Conservation (phyloP, 2,329 filamentous ascomycete genomes). For the Scedosporium apiospermum region DNA sequence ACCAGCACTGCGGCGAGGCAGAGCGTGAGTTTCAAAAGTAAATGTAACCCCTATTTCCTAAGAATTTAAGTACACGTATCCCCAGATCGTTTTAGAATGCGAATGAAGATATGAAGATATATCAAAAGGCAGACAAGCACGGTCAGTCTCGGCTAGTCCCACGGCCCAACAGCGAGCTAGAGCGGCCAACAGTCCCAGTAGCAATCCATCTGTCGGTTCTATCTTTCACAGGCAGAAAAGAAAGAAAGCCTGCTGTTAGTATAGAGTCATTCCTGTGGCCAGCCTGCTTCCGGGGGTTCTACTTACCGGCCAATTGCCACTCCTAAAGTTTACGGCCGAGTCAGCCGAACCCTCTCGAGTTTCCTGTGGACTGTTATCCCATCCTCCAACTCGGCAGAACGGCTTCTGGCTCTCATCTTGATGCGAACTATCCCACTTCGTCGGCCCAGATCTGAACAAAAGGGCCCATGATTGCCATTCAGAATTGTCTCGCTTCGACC, state of each 20-base stretch:
- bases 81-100: too few relatives aligned
- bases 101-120: too few relatives aligned
- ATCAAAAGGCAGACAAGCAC: too few relatives aligned
- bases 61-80: too few relatives aligned
- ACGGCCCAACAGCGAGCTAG: not conserved
- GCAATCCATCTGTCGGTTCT: constrained; percentile 1
- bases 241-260: too few relatives aligned
- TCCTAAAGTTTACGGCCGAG: not conserved
- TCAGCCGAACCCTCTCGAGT: not conserved
- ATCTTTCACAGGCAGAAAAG: not conserved
- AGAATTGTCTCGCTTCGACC: not conserved
- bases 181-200: not conserved
- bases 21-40: too few relatives aligned
- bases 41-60: too few relatives aligned
- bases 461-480: not conserved
- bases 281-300: too few relatives aligned
- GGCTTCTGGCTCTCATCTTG: not conserved
- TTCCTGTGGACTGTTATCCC: not conserved
- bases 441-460: not conserved
- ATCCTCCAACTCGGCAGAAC: not conserved
- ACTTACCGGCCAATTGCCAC: not conserved
- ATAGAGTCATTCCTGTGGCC: not conserved
- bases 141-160: not conserved
- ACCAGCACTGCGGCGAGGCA: too few relatives aligned
- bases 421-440: not conserved